Base-by-base conservation (phyloP, 192 early-diverging fungal species). In the Obelidium mucronatum region DNA sequence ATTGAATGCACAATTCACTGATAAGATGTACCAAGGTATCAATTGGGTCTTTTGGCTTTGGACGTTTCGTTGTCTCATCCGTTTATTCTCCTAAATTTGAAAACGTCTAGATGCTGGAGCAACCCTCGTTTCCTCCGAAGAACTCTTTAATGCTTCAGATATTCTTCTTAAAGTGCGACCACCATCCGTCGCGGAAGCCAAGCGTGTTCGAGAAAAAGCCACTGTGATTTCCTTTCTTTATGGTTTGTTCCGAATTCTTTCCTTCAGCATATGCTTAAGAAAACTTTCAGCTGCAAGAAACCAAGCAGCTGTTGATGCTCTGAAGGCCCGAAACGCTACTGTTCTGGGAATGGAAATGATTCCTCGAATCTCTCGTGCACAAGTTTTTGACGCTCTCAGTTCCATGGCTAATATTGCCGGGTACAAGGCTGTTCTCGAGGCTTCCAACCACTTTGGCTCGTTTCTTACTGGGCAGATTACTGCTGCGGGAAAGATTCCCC, bases 391-490 rank as follows among this genome's bases (percentile, higher is more conserved):
- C 51, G 79, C 79, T 22, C 64, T 80, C 34, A 78, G 66, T 30
- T 81, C 78, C 35, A 81, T 81, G 80, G 80, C 80, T 1, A 79
- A 80, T 60, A 80, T 80, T 51, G 77, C 78, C 28, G 80, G 80
- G 8, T 81, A 81, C 74, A 79, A 80, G 48, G 58, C 71, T 40
- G 80, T 81, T 11, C 55, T 81, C 17, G 78, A 81, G 55, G 80
- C 80, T 37, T 24, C 78, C 13, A 74, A 81, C 67, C 62, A 75
- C 28, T 81, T 81, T 56, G 78, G 78, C 26, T 75, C 73, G 28
- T 81, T 81, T 42, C 51, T 81, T 1, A 81, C 80, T 0, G 80
- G 80, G 2, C 80, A 81, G 61, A 80, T 81, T 74, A 81, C 80
- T 2, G 80, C 80, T 0, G 80, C 80, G n/a, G 80, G 80, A 13